Evolutionary conservation across 495 filamentous ascomycete genomes (phyloP), one percentile per base, ranked within the genome.

Genomic region (Lepidopterella palustris): DNA sequence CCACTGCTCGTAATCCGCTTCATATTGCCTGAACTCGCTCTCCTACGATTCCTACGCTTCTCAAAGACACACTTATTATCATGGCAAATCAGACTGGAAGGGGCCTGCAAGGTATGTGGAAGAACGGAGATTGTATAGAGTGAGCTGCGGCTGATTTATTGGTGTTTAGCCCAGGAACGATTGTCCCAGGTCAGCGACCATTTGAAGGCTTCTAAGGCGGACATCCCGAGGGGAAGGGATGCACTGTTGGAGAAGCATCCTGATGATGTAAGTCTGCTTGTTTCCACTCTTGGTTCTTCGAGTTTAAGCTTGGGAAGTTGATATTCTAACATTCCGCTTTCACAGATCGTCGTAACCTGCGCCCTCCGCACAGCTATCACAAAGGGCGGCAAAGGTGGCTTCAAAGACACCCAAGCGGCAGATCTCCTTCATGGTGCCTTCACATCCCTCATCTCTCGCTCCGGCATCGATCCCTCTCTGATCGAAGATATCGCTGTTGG

Each of bases 401-500:
- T 98, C 80, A 97, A 97, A 81, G 95, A 98, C 75, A 96, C 92
- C 15, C 77, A 81, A 5, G 88, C 87, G 4, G 81, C 88, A 21
- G 92, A 98, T 71, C 79, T 98, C 59, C 86, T 98, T 68, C 85
- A 83, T 32, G 90, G 90, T 66, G 84, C 89, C 57, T 85, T 97
- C 74, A 83, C 82, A 73, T 87, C 82, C 51, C 79, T 98, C 54
- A 78, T 97, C 71, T 74, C 86, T 29, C 88, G 90, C 67, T 96
- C 90, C 54, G 81, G 83, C 31, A 91, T 98, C 73, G 83, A 96
- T 74, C 90, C 93, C 3, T 73, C 72, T 28, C 77, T 89, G 15
- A 88, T 98, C 29, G 88, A 97, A 74, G 93, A 98, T 70, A 86
- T 98, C 60, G 86, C 87, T 47, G 95, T 98, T 59, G 93, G 93